Evolutionary conservation across 306 rosid genomes (phyloP).

Genomic region (Rosa persica): DNA sequence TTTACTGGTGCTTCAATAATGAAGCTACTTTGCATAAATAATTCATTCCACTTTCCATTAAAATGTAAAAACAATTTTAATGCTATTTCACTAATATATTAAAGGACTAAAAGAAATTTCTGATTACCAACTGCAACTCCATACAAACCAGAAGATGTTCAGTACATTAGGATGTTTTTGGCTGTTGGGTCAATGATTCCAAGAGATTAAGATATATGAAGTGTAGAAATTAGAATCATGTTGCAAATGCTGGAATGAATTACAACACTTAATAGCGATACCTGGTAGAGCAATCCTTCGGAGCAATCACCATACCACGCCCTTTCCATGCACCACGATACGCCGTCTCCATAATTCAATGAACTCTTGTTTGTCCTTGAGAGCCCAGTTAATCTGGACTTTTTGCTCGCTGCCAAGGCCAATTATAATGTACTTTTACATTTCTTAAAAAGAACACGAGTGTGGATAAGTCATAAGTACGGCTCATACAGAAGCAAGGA

Average conservation of each 20-base stretch:
- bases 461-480: conserved; percentile 64
- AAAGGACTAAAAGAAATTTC: too few species aligned
- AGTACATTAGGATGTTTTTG: neutral
- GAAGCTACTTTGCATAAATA: too few species aligned
- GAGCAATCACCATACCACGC: neutral
- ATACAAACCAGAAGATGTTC: neutral
- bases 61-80: too few species aligned
- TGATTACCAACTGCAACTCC: neutral
- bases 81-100: too few species aligned
- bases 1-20: too few species aligned
- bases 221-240: neutral
- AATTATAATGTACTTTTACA: conserved; percentile 94
- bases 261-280: conserved; percentile 61
- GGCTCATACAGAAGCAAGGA: conserved; percentile 59
- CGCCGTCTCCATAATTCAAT: conserved; percentile 80
- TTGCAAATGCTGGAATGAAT: neutral
- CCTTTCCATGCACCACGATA: neutral
- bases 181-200: neutral
- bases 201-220: neutral
- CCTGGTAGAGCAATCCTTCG: conserved; percentile 56
- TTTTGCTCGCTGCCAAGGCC: conserved; percentile 91
- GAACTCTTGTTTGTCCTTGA: conserved; percentile 95
- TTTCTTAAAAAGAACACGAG: conserved; percentile 94
- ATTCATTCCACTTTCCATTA: too few species aligned
- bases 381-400: conserved; percentile 96